Conservation (phyloP, 371 early-diverging fungal genomes). For the Lichtheimia hyalospora region DNA sequence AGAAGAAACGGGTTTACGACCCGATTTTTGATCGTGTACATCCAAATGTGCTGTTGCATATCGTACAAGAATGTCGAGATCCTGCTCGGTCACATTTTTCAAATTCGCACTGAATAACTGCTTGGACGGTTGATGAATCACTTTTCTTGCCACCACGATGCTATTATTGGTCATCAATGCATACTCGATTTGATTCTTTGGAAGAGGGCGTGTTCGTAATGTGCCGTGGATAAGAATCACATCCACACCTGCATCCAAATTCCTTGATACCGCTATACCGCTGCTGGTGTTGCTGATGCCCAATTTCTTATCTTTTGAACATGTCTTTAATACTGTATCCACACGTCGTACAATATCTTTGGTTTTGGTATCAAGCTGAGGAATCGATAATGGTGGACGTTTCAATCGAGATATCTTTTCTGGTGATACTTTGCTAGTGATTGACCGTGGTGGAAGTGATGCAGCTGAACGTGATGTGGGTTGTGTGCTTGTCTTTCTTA, state of each 20-base stretch:
- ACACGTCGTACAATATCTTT: conserved; percentile 14
- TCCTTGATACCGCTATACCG: conserved; percentile 18
- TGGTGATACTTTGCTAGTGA: conserved; percentile 18
- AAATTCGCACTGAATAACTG: neutral
- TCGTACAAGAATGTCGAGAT: conserved; percentile 11
- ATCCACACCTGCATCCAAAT: conserved; percentile 31
- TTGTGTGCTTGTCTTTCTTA: conserved; percentile 16
- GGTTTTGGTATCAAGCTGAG: conserved; percentile 6
- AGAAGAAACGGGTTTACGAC: conserved; percentile 3
- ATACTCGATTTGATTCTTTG: conserved; percentile 33
- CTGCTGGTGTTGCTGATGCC: neutral
- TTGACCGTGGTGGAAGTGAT: conserved; percentile 4
- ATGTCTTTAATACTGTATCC: conserved; percentile 9
- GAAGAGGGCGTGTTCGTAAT: conserved; percentile 24
- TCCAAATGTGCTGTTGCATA: conserved; percentile 17
- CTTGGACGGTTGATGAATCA: conserved; percentile 8
- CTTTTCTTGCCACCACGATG: conserved; percentile 12
- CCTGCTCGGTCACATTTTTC: conserved; percentile 18
- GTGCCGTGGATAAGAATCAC: conserved; percentile 33
- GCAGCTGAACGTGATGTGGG: conserved; percentile 2
- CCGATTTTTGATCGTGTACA: conserved; percentile 6
- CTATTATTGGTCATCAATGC: conserved; percentile 16
- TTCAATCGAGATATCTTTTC: conserved; percentile 8
- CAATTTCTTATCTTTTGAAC: conserved; percentile 3
- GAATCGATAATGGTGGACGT: conserved; percentile 8